Base-by-base conservation (phyloP, 2,329 filamentous ascomycete species). In the Periconia macrospinosa region DNA sequence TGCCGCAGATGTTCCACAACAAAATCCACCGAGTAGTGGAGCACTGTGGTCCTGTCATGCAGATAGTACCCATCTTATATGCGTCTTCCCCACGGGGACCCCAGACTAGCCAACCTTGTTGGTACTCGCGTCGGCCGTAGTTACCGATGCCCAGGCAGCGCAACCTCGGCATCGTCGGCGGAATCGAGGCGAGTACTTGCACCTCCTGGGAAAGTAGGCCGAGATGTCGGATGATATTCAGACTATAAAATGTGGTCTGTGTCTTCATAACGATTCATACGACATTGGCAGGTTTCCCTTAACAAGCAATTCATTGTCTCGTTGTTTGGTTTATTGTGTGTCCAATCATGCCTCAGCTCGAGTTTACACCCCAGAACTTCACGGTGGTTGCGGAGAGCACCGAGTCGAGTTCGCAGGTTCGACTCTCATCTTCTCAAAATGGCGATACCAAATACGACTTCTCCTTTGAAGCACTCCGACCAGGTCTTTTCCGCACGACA, bases 401-500 rank as follows among this genome's bases (percentile, higher is more conserved):
- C 56, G 62, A 43, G 47, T 49, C 44, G 11, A 37, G 55, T 58
- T 45, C 57, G 15, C 33, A 37, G 15, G 11, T 37, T n/a, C 33
- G 33, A 13, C 33, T 37, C 11, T 37, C 23, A 8, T 27, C 33
- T 37, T 37, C 33, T n/a, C 33, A 37, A n/a, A 37, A 37, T 37
- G 11, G 33, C 33, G 15, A 37, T 13, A 14, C 11, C 33, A 13
- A 37, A n/a, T 76, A 84, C 54, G 70, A 79, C 15, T 90, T 90
- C 66, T 78, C 78, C 0, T 88, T 90, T 57, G 83, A 89, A 65
- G 78, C 82, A 0, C 62, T 90, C 30, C 79, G 81, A 15, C 76
- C 80, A 18, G 86, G 86, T 47, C 74, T 90, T 15, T 91, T 90
- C 72, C 78, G 87, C 41, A 88, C 87, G 1, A 86, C 85, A 0